Evolutionary conservation across 2,329 filamentous ascomycete genomes (phyloP).

Genomic region (Chaetomium olivaceum): DNA sequence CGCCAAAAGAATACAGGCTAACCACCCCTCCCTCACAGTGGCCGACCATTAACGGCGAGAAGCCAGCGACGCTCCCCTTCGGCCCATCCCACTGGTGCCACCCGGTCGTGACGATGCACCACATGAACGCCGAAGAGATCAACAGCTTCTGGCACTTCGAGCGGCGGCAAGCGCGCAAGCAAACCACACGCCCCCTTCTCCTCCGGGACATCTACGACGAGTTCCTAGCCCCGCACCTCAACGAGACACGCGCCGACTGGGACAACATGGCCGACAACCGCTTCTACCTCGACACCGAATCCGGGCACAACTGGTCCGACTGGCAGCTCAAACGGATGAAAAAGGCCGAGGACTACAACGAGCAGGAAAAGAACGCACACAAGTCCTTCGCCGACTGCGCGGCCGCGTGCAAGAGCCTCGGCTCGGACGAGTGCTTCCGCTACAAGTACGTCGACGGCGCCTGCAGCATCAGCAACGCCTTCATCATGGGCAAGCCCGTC

Average conservation of each 20-base stretch:
- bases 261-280: slow-evolving; percentile 53
- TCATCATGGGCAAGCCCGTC: slow-evolving; percentile 44
- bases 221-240: slow-evolving; percentile 47
- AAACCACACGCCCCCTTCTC: slow-evolving; percentile 38
- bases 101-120: slow-evolving; percentile 58
- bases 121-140: slow-evolving; percentile 53
- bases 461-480: slow-evolving; percentile 41
- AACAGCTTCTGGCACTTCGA: slow-evolving; percentile 55
- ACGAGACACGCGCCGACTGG: slow-evolving; percentile 49
- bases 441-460: slow-evolving; percentile 44
- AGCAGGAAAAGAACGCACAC: slow-evolving; percentile 46
- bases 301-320: slow-evolving; percentile 36
- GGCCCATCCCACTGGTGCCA: slow-evolving; percentile 55
- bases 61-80: slow-evolving; percentile 52
- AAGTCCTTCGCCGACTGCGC: slow-evolving; percentile 46
- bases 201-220: slow-evolving; percentile 51
- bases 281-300: slow-evolving; percentile 43
- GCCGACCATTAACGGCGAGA: slow-evolving; percentile 59
- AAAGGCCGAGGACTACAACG: slow-evolving; percentile 37
- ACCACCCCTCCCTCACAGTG: slow-evolving; percentile 38
- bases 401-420: slow-evolving; percentile 44
- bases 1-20: slow-evolving; percentile 6
- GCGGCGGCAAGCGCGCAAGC: slow-evolving; percentile 40
- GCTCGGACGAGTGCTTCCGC: slow-evolving; percentile 42
- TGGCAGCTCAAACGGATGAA: slow-evolving; percentile 39